phyloP scores from a whole-genome alignment of 345 rosid species.

The Salix dunnii region DNA sequence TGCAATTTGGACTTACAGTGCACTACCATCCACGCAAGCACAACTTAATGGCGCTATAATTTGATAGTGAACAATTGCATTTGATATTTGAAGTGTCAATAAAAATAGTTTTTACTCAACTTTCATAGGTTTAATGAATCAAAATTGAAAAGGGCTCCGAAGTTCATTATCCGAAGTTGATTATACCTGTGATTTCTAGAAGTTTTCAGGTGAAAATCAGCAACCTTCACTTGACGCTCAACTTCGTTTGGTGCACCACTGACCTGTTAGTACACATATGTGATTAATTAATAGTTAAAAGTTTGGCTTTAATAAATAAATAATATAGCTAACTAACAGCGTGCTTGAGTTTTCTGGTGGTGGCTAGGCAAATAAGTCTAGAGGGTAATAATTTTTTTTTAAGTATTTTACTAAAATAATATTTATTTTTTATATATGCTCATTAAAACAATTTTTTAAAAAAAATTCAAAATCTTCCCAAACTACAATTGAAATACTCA shows the following conservation, averaged over 20 bases:
- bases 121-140: not conserved
- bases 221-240: not conserved
- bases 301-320: not conserved
- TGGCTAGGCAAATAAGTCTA: not conserved
- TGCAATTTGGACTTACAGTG: not conserved
- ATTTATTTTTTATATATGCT: too few species aligned
- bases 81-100: not conserved
- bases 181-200: not conserved
- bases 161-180: not conserved
- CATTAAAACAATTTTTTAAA: too few species aligned
- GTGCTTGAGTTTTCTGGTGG: not conserved
- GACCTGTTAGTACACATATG: not conserved
- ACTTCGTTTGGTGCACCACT: not conserved
- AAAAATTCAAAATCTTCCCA: too few species aligned
- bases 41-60: not conserved
- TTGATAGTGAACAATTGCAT: not conserved
- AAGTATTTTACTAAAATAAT: too few species aligned
- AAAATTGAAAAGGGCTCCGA: not conserved
- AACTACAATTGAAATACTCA: too few species aligned
- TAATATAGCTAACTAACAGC: not conserved
- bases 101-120: too few species aligned
- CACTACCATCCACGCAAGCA: not conserved
- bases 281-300: not conserved
- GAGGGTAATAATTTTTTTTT: too few species aligned
- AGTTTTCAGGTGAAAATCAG: not conserved